phyloP scores from a whole-genome alignment of 805 yeast genomes.

The Sugiyamaella smithiae region DNA sequence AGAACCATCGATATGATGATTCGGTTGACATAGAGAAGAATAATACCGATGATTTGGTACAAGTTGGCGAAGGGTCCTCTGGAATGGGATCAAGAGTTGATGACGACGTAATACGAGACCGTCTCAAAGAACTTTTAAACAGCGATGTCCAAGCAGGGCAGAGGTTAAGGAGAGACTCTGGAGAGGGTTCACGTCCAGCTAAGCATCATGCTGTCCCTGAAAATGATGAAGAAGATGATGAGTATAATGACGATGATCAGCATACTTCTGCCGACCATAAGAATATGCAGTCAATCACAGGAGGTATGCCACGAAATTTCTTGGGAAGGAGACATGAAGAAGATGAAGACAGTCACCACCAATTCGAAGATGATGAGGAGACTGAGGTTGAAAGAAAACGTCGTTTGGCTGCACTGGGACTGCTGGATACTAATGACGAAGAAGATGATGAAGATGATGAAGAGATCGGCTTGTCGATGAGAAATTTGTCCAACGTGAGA shows the following conservation, averaged over 20 bases:
- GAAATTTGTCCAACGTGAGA: not conserved
- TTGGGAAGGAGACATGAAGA: conserved; percentile 27
- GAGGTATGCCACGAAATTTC: conserved; percentile 17
- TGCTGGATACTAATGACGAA: conserved; percentile 24
- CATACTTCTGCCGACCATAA: not conserved
- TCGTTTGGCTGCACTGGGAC: conserved; percentile 45
- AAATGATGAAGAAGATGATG: not conserved
- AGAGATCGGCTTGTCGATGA: not conserved
- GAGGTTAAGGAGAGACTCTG: conserved; percentile 6
- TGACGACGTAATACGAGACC: conserved; percentile 24
- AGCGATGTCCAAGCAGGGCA: conserved; percentile 1
- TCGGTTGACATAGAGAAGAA: conserved; percentile 28
- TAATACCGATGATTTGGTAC: conserved; percentile 29
- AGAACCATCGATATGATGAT: not conserved
- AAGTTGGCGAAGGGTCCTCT: conserved; percentile 9
- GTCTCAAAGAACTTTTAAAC: conserved; percentile 17
- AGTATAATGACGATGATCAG: not conserved
- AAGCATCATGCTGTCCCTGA: not conserved
- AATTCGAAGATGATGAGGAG: conserved; percentile 41
- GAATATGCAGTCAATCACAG: conserved; percentile 1
- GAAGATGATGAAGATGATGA: conserved; percentile 27
- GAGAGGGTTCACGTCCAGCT: not conserved
- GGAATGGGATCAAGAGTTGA: conserved; percentile 3
- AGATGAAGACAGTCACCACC: conserved; percentile 19
- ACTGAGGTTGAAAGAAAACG: conserved; percentile 66